A percentile compares a stretch with the other conserved stretches of the same genome.
Evolutionary conservation across 495 filamentous ascomycete species (phyloP).

Genomic region (Lepidopterella palustris): DNA sequence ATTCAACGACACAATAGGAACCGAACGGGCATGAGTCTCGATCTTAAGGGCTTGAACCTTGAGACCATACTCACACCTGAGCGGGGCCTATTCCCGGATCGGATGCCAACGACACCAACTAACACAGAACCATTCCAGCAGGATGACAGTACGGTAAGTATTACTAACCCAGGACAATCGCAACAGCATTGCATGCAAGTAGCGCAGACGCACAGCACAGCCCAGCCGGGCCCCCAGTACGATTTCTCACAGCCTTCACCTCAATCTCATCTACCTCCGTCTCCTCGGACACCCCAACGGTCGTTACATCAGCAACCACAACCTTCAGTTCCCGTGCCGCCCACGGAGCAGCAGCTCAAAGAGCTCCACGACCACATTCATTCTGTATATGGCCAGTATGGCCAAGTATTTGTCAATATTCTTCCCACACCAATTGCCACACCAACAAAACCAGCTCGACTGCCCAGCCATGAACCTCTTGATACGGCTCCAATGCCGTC

Average conservation of each 20-base stretch:
- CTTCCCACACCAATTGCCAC: constrained; percentile 28
- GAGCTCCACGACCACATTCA: constrained; percentile 36
- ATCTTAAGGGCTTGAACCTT: constrained; percentile 50
- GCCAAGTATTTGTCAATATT: constrained; percentile 31
- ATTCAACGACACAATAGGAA: constrained; percentile 52
- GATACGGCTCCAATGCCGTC: constrained; percentile 46
- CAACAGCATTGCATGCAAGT: constrained; percentile 60
- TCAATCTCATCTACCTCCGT: constrained; percentile 25
- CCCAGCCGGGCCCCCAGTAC: constrained; percentile 52
- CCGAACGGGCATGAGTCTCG: constrained; percentile 73
- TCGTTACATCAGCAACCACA: constrained; percentile 26
- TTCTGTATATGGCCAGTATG: constrained; percentile 25
- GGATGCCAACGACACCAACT: constrained; percentile 21
- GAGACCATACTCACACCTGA: constrained; percentile 33
- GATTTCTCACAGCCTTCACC: constrained; percentile 31
- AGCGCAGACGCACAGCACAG: constrained; percentile 62
- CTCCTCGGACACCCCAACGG: constrained; percentile 25
- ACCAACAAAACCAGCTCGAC: constrained; percentile 23
- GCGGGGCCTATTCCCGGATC: constrained; percentile 35
- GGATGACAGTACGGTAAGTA: constrained; percentile 55
- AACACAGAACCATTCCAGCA: constrained; percentile 27
- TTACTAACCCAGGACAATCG: constrained; percentile 56
- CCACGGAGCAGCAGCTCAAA: constrained; percentile 28
- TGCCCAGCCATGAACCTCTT: constrained; percentile 25
- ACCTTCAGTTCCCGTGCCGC: constrained; percentile 17